Evolutionary conservation across 352 stramenopile species (phyloP).

Genomic region (Pythium phragmiticola): DNA sequence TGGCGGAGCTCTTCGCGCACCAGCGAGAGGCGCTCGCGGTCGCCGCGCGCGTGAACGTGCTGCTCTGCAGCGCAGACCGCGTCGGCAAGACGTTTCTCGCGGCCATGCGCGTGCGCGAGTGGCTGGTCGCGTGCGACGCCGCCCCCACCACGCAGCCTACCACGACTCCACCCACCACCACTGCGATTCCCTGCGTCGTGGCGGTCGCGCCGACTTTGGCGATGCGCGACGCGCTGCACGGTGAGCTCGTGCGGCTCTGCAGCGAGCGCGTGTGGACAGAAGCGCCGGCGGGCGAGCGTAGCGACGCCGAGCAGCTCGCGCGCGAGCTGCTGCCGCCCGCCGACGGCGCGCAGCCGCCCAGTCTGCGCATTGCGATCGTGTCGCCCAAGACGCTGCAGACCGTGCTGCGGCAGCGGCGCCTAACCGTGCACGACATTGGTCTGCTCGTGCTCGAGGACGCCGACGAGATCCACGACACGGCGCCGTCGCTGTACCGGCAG

Average conservation of each 20-base stretch:
- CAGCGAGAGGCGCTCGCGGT: conserved; percentile 73
- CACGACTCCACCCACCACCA: background rate
- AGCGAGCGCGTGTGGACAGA: conserved; percentile 31
- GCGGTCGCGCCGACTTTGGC: conserved; percentile 40
- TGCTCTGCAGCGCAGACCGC: conserved; percentile 51
- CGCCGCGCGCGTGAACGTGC: conserved; percentile 52
- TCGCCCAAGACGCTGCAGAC: conserved; percentile 47
- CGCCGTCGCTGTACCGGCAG: conserved; percentile 55
- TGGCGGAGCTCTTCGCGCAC: conserved; percentile 33
- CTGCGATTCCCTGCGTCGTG: conserved; percentile 19
- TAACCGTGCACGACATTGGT: conserved; percentile 35
- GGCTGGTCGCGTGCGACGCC: conserved; percentile 5
- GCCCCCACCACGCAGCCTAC: background rate
- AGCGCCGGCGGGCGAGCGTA: background rate
- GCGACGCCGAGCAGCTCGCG: conserved; percentile 1
- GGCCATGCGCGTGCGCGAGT: conserved; percentile 52
- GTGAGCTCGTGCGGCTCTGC: conserved; percentile 47
- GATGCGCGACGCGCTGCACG: conserved; percentile 32
- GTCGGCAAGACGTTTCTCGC: conserved; percentile 77
- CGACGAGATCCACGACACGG: conserved; percentile 58
- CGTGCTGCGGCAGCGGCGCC: conserved; percentile 30
- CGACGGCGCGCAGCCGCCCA: background rate
- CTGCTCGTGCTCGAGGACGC: conserved; percentile 65
- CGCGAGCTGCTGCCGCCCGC: background rate
- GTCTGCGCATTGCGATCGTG: conserved; percentile 37